Conservation (phyloP, 2,329 filamentous ascomycete genomes). For the Aspergillus sp. region DNA sequence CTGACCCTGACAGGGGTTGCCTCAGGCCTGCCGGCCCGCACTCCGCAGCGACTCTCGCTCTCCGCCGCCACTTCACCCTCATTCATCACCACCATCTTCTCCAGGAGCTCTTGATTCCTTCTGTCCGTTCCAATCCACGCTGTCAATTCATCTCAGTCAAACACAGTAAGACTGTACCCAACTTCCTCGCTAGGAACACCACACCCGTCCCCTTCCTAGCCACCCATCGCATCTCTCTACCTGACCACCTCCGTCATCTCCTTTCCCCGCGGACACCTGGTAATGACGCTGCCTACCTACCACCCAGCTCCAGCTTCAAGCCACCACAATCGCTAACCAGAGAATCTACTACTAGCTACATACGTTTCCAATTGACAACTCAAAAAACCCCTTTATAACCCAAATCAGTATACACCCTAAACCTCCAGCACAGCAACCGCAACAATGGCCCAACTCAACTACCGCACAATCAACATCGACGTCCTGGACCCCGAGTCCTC, state of each 20-base stretch:
- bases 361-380: not conserved
- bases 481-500: conserved; percentile 86
- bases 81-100: not conserved
- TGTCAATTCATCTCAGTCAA: not conserved
- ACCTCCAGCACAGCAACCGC: conserved; percentile 7
- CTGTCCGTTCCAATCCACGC: not conserved
- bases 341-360: too few relatives aligned
- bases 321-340: not conserved
- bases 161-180: not conserved
- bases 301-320: not conserved
- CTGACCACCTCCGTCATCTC: not conserved
- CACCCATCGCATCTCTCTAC: not conserved
- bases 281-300: conserved; percentile 7
- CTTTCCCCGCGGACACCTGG: conserved; percentile 8
- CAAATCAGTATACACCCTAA: not conserved
- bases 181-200: not conserved
- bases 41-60: not conserved
- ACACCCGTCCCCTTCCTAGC: not conserved
- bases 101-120: not conserved
- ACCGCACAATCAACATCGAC: conserved; percentile 93
- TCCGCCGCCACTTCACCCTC: not conserved
- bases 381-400: not conserved
- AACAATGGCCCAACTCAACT: conserved; percentile 57
- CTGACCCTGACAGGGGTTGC: not conserved
- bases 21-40: conserved; percentile 11